Percentiles rank a stretch among this genome's conserved stretches.
Conservation (phyloP, 768 basidiomycete species). For the Lyophyllum decastes region DNA sequence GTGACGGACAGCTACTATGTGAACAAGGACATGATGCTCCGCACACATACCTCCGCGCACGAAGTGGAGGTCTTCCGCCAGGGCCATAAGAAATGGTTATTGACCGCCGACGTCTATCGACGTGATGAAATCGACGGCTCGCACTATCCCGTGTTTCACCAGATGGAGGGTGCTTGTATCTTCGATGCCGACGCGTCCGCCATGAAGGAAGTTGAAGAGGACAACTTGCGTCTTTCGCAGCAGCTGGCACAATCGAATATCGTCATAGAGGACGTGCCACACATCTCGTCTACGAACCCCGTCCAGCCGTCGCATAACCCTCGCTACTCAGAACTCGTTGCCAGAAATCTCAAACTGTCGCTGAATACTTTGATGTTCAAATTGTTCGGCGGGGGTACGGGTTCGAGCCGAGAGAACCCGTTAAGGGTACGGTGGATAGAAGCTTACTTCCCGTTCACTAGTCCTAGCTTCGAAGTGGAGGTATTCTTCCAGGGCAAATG, state of each 20-base stretch:
- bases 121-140: conserved; percentile 97
- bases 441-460: conserved; percentile 97
- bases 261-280: conserved; percentile 83
- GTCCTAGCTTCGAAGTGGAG: conserved; percentile 97
- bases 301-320: conserved; percentile 80
- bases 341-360: conserved; percentile 86
- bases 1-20: conserved; percentile 95
- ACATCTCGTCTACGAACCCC: conserved; percentile 75
- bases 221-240: conserved; percentile 64
- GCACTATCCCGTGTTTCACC: conserved; percentile 98
- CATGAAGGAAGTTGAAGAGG: conserved; percentile 64
- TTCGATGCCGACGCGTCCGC: conserved; percentile 61
- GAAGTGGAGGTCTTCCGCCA: conserved; percentile 88
- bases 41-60: conserved; percentile 98
- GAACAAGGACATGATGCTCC: conserved; percentile 87
- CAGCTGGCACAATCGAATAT: conserved; percentile 75
- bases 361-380: conserved; percentile 83
- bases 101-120: conserved; percentile 96
- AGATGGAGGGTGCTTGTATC: conserved; percentile 93
- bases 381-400: conserved; percentile 70
- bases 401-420: conserved; percentile 60
- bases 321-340: conserved; percentile 67
- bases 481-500: conserved; percentile 96
- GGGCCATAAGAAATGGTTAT: conserved; percentile 81
- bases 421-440: conserved; percentile 95